Conservation (phyloP, 495 filamentous ascomycete genomes). For the Parachaetomium inaequale region DNA sequence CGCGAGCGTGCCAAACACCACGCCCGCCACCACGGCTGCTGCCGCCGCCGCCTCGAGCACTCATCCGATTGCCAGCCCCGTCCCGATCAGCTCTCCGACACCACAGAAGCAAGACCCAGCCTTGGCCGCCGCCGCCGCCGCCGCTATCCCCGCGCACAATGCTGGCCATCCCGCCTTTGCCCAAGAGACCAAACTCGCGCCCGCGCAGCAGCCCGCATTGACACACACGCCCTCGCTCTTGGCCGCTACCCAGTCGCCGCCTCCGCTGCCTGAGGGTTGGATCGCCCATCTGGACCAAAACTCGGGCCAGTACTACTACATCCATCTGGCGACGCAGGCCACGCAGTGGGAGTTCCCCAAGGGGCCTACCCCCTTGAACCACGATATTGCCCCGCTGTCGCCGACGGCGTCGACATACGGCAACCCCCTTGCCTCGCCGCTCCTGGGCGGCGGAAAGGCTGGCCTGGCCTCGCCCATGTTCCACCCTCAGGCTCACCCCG, state of each 20-base stretch:
- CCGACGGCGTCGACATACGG: conserved; percentile 75
- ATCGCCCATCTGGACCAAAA: conserved; percentile 94
- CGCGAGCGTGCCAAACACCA: conserved; percentile 34
- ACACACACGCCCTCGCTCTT: conserved; percentile 47
- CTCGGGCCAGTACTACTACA: conserved; percentile 98
- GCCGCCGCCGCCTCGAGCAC: conserved; percentile 4
- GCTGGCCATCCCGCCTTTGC: conserved; percentile 67
- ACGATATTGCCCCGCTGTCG: conserved; percentile 74
- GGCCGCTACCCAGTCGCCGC: conserved; percentile 72
- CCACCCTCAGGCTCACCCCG: conserved; percentile 60
- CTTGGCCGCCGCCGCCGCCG: conserved; percentile 26
- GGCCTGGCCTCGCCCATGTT: conserved; percentile 74
- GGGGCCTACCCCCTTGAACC: conserved; percentile 75
- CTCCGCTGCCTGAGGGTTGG: conserved; percentile 95
- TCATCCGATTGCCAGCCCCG: conserved; percentile 9
- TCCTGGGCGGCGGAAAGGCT: conserved; percentile 64
- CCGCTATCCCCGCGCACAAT: conserved; percentile 19
- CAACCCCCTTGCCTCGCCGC: conserved; percentile 71
- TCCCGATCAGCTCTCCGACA: conserved; percentile 12
- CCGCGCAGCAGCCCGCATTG: conserved; percentile 38
- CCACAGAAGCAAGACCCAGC: conserved; percentile 20
- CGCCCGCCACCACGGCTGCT: conserved; percentile 16
- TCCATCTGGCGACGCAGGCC: conserved; percentile 90
- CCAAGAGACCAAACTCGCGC: conserved; percentile 61
- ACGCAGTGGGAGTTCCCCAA: conserved; percentile 99